A percentile compares a stretch with the other conserved stretches of the same genome.
Conservation (phyloP, 2,329 filamentous ascomycete species). For the Fusarium bactridioides region DNA sequence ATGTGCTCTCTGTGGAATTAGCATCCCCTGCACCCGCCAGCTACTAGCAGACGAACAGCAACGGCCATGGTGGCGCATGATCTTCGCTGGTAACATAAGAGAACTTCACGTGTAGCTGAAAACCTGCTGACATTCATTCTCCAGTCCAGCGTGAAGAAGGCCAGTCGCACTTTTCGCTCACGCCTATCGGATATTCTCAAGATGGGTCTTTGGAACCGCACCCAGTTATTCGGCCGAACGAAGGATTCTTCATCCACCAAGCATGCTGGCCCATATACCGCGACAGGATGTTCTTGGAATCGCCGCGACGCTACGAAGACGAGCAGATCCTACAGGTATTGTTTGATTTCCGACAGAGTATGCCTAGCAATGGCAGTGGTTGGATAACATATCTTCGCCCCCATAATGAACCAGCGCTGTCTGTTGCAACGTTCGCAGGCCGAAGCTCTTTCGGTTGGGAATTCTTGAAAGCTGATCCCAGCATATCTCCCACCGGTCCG, state of each 20-base stretch:
- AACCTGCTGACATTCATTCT: not conserved
- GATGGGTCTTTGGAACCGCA: not conserved
- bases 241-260: not conserved
- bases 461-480: not conserved
- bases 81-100: not conserved
- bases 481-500: not conserved
- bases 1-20: not conserved
- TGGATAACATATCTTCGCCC: not conserved
- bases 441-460: not conserved
- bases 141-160: not conserved
- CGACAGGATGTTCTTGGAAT: not conserved
- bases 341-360: not conserved
- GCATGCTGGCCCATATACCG: not conserved
- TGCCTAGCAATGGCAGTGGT: not conserved
- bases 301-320: not conserved
- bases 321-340: not conserved
- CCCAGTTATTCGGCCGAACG: rapidly evolving
- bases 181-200: not conserved
- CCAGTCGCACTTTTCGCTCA: not conserved
- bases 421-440: too few relatives aligned
- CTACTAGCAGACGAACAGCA: too few relatives aligned
- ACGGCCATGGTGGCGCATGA: not conserved
- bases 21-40: not conserved
- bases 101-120: too few relatives aligned
- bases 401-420: not conserved